Conservation (phyloP, 2,329 filamentous ascomycete species). For the Cladosporium sp. region DNA sequence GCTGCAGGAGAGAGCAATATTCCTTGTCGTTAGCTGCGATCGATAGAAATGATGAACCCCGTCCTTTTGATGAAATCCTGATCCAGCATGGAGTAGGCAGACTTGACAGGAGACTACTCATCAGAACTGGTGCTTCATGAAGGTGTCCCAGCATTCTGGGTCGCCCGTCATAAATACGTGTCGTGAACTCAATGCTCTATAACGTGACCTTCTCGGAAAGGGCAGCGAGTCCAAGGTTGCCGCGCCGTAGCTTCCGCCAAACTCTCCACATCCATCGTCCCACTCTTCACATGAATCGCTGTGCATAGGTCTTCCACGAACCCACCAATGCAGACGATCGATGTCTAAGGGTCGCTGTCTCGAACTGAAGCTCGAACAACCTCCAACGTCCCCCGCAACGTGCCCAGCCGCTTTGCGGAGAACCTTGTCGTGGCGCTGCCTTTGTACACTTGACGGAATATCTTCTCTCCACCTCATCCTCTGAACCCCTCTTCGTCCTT, state of each 20-base stretch:
- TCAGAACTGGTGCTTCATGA: no score
- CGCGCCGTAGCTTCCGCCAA: neutral
- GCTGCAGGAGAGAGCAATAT: neutral
- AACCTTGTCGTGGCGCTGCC: slow-evolving; percentile 7
- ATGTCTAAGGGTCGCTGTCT: neutral
- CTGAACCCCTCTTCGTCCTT: neutral
- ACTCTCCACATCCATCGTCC: slow-evolving; percentile 6
- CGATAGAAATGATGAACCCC: no score
- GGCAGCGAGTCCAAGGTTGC: slow-evolving; percentile 2
- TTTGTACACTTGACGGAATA: neutral
- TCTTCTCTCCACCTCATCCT: slow-evolving; percentile 9
- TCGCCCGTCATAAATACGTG: neutral
- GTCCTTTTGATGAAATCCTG: no score
- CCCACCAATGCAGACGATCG: neutral
- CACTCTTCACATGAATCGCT: neutral
- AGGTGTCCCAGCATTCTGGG: no score
- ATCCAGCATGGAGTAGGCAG: no score
- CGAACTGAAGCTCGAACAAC: neutral
- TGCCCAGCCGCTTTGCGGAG: slow-evolving; percentile 3
- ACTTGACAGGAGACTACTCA: no score
- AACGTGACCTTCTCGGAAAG: neutral
- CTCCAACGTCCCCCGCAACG: slow-evolving; percentile 5
- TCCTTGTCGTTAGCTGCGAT: neutral
- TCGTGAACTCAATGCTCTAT: neutral
- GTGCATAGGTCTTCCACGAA: neutral